Base-by-base conservation (phyloP, 495 filamentous ascomycete genomes). In the Bacidia rubella region DNA sequence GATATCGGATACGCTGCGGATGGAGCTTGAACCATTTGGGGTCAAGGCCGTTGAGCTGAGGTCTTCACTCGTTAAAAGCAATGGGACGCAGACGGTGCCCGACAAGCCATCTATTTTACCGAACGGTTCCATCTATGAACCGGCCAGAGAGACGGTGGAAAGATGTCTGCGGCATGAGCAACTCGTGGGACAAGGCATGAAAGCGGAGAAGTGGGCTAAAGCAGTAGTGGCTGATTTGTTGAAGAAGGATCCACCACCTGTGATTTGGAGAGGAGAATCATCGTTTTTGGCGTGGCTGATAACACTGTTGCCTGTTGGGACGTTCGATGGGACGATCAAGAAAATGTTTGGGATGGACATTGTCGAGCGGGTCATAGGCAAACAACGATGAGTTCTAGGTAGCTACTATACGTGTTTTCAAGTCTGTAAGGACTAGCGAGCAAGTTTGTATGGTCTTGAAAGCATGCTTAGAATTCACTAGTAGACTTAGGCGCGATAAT, bases 11-110 rank as follows among this genome's bases (percentile, higher is more conserved):
- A 51, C 53, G 1, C 22, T 61, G 44, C 61, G 65, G 2, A 23
- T 69, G 0, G 65, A 70, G 51, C 62, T 70, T 1, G 46, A 44
- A 39, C 58, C 63, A 3, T 63, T 68, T 40, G 60, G 62, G 21
- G 57, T 70, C 53, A 53, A 45, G 21, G 65, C 68, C 5, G 52
- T 68, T 7, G 59, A 64, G 25, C 51, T 68, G 24, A 35, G 29
- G 29, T 7, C 29, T 15, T 35, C 15, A 7, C 29, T 35, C 29
- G 29, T 7, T 5, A 35, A 15, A 7, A 35, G 7, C 7, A 35
- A 35, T 15, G 15, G 15, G 0, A 11, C 26, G 47, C 21, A 29
- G 25, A 29, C 7, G 20, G 20, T 24, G n/a, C n/a, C n/a, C n/a
- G n/a, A n/a, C n/a, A n/a, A n/a, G 5, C 29, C 29, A 35, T 35